phyloP scores from a whole-genome alignment of 345 rosid genomes.

The Mercurialis annua region DNA sequence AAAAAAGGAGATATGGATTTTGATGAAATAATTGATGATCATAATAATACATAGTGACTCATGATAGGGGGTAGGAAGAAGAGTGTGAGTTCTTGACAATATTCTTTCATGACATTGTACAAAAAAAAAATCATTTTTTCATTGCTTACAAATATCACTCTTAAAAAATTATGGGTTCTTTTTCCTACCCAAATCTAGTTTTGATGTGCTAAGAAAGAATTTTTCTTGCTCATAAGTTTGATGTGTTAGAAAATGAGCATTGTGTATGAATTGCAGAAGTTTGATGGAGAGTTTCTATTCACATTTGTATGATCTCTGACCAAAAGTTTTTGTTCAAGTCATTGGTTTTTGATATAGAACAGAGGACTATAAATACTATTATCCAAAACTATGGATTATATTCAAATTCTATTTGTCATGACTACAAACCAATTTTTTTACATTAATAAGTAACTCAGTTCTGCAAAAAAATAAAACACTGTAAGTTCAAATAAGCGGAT shows the following conservation, averaged over 20 bases:
- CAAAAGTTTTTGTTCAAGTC: not conserved
- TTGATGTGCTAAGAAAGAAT: not conserved
- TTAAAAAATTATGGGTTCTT: not conserved
- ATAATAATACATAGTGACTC: not conserved
- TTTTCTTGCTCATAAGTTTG: not conserved
- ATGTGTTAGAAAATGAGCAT: not conserved
- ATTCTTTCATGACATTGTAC: not conserved
- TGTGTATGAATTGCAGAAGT: not conserved
- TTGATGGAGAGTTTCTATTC: not conserved
- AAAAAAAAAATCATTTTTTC: not conserved
- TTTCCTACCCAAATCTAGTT: not conserved
- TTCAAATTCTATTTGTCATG: too few species aligned
- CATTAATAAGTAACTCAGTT: too few species aligned
- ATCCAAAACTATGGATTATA: too few species aligned
- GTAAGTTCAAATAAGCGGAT: too few species aligned
- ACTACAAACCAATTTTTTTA: too few species aligned
- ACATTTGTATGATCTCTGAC: not conserved
- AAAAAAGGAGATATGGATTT: conserved; percentile 25
- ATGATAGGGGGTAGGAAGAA: not conserved
- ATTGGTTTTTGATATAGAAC: too few species aligned
- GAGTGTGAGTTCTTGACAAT: not conserved
- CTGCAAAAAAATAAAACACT: too few species aligned
- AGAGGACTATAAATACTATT: too few species aligned
- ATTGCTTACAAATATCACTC: not conserved
- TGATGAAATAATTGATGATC: conserved; percentile 1